Evolutionary conservation across 352 stramenopile species (phyloP).

Genomic region (Phytophthora brassicae): DNA sequence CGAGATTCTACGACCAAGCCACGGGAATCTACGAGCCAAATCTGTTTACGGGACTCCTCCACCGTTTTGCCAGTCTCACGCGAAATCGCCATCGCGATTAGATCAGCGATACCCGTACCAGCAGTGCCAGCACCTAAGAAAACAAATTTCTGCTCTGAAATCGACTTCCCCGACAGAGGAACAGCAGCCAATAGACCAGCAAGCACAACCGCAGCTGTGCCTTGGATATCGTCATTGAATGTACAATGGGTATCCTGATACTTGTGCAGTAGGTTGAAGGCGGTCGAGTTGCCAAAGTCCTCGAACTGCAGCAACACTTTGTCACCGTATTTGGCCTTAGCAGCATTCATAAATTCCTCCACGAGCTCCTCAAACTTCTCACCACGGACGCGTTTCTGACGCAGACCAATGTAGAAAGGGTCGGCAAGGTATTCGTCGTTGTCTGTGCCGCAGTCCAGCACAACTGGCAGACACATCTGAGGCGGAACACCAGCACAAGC

Average conservation of each 20-base stretch:
- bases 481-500: conserved; percentile 93
- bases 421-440: conserved; percentile 93
- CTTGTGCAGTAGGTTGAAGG: conserved; percentile 84
- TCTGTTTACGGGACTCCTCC: conserved; percentile 88
- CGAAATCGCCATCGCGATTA: conserved; percentile 91
- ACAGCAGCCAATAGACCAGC: conserved; percentile 74
- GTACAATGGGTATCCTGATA: conserved; percentile 84
- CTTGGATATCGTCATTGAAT: conserved; percentile 98
- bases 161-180: conserved; percentile 65
- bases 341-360: conserved; percentile 96
- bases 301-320: conserved; percentile 88
- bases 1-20: conserved; percentile 82
- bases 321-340: conserved; percentile 87
- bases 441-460: conserved; percentile 96
- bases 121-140: conserved; percentile 95
- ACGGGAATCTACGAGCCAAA: conserved; percentile 93
- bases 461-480: conserved; percentile 92
- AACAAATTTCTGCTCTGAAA: conserved; percentile 94
- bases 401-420: conserved; percentile 94
- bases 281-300: conserved; percentile 88
- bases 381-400: conserved; percentile 87
- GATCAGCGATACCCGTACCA: conserved; percentile 93
- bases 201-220: conserved; percentile 80
- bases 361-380: conserved; percentile 93
- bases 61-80: conserved; percentile 88